phyloP scores from a whole-genome alignment of 169 alveolate species.

The Plasmodium relictum region DNA sequence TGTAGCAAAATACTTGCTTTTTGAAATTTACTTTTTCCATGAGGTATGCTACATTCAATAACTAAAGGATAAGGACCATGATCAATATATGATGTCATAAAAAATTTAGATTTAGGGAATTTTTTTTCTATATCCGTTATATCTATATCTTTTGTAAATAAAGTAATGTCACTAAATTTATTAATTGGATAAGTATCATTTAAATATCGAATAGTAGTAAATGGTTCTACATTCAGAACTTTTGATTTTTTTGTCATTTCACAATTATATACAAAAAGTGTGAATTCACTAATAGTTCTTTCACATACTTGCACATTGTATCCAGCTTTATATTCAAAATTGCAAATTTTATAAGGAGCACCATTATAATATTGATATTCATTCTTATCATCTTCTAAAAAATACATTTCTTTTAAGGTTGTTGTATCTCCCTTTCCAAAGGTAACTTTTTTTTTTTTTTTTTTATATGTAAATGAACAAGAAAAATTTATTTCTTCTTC shows the following conservation, averaged over 20 bases:
- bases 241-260: background rate
- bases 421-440: conserved; percentile 20
- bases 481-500: conserved; percentile 27
- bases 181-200: conserved; percentile 2
- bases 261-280: conserved; percentile 47
- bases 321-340: conserved; percentile 23
- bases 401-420: background rate
- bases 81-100: conserved; percentile 39
- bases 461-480: conserved; percentile 19
- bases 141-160: conserved; percentile 29
- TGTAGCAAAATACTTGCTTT: conserved; percentile 25
- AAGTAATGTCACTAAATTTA: conserved; percentile 20
- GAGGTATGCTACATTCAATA: conserved; percentile 33
- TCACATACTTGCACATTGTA: conserved; percentile 29
- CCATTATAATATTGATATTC: conserved; percentile 24
- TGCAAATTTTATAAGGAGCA: conserved; percentile 38
- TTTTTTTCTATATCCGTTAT: conserved; percentile 5
- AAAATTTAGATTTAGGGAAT: conserved; percentile 23
- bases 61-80: conserved; percentile 58
- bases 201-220: conserved; percentile 11
- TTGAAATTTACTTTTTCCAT: background rate
- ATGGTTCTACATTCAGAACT: conserved; percentile 8
- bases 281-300: conserved; percentile 53
- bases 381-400: conserved; percentile 21
- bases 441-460: conserved; percentile 21